Percentiles rank a stretch among this genome's conserved stretches.
These are phyloP conservation scores for Neonectria sp. DNA, from an alignment of 2,329 filamentous ascomycete genomes.

Conservation along the genomic window DNA sequence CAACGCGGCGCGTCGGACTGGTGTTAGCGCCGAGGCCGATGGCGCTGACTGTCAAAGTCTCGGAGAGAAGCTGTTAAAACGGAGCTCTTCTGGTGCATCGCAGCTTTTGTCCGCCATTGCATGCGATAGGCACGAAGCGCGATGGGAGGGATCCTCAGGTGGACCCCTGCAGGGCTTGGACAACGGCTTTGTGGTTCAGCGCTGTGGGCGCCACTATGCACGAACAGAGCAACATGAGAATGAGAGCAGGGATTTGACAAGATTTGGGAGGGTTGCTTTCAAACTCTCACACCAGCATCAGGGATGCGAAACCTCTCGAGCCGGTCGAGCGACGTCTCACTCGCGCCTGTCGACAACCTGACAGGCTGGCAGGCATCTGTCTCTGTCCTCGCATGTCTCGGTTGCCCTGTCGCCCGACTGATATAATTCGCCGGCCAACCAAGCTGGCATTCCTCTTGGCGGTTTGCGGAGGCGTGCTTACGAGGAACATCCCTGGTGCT, in stretches of 20 bases:
- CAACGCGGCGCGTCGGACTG: slow-evolving; percentile 27
- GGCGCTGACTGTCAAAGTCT: neutral
- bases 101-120: slow-evolving; percentile 25
- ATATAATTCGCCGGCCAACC: slow-evolving; percentile 24
- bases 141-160: slow-evolving; percentile 35
- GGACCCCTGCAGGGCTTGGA: slow-evolving; percentile 23
- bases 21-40: slow-evolving; percentile 36
- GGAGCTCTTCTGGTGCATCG: neutral
- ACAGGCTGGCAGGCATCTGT: neutral
- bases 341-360: neutral
- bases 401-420: neutral
- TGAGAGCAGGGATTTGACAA: slow-evolving; percentile 38
- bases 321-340: slow-evolving; percentile 21
- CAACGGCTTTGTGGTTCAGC: slow-evolving; percentile 19
- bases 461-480: slow-evolving; percentile 23
- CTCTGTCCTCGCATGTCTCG: slow-evolving; percentile 15
- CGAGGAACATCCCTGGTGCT: neutral
- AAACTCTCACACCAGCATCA: slow-evolving; percentile 34
- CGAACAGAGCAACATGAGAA: slow-evolving; percentile 20
- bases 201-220: slow-evolving; percentile 2
- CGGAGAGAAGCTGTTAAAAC: neutral
- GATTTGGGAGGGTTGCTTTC: slow-evolving; percentile 40
- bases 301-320: slow-evolving; percentile 42
- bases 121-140: slow-evolving; percentile 28
- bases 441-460: slow-evolving; percentile 35